Evolutionary conservation across 2,329 filamentous ascomycete genomes (phyloP), one percentile per base, ranked within the genome.

Genomic region (Aureobasidium zeae): DNA sequence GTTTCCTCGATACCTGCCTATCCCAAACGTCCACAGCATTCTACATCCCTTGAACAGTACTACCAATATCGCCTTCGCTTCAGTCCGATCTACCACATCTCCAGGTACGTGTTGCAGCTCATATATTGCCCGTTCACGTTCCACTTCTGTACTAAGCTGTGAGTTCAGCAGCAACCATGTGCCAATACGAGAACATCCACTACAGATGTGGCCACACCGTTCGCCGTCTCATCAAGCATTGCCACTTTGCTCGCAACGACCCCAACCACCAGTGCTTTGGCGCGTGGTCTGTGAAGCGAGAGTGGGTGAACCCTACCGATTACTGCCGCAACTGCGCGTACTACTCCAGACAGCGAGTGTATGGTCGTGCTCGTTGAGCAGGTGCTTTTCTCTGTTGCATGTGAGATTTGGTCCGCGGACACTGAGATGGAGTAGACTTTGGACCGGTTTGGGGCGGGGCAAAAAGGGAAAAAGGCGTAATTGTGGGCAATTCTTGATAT

Each of bases 171-270:
- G 12, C 13, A 25, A 31, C 5, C 45, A 84, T 85, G 81, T 85
- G 80, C 53, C 75, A 81, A 57, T 86, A 68, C 60, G 81, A 87
- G 57, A 75, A 79, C 50, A 81, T 82, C 52, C 60, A 75, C 48
- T 86, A 81, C 58, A 53, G 55, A 16, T 88, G 83, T 64, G 69
- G 69, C 21, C 81, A 86, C 63, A 70, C 68, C 4, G 64, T 67
- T 12, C 62, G 71, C 19, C 73, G 77, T 15, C 66, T 83, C 21
- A 77, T 79, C 55, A 77, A 76, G 17, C 74, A 85, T 61, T 88
- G 83, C 61, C 83, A 87, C 62, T 79, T 77, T 52, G 81, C 83
- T 5, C 78, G 83, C 47, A 85, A 83, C 57, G 78, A 86, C 52
- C 76, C 76, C 1, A 70, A 73, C 49, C 81, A 87, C 57, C 70